phyloP scores from a whole-genome alignment of 1,284 basidiomycete genomes.

The Schizophyllum commune region DNA sequence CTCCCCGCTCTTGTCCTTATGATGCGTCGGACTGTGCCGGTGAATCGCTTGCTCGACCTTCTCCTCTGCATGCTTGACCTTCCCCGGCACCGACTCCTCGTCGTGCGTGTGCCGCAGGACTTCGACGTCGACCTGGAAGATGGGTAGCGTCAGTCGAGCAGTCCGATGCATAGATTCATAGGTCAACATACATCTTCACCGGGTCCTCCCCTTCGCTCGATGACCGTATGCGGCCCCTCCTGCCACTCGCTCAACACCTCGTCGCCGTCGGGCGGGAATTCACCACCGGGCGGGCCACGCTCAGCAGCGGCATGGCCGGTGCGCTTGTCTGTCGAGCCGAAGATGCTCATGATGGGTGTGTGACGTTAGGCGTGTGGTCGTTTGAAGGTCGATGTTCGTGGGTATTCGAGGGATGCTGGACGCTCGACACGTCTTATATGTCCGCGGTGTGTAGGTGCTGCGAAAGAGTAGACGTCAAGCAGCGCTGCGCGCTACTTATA shows the following conservation, averaged over 20 bases:
- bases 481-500: neutral
- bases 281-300: too few species aligned
- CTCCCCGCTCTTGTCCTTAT: neutral
- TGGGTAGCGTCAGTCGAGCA: neutral
- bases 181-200: constrained; percentile 52
- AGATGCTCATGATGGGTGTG: neutral
- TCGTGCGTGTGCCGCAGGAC: constrained; percentile 26
- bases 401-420: too few species aligned
- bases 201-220: constrained; percentile 49
- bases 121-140: constrained; percentile 50
- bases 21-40: neutral
- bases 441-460: too few species aligned
- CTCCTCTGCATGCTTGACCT: neutral
- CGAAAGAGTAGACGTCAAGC: too few species aligned
- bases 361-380: neutral
- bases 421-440: too few species aligned
- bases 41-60: neutral
- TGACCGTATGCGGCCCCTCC: constrained; percentile 61
- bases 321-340: neutral
- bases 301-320: neutral
- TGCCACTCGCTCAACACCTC: constrained; percentile 49
- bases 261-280: constrained; percentile 31
- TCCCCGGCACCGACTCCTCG: neutral
- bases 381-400: neutral
- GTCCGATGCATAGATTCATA: neutral